Base-by-base conservation (phyloP, 1,284 basidiomycete genomes). In the Peniophora sp. region DNA sequence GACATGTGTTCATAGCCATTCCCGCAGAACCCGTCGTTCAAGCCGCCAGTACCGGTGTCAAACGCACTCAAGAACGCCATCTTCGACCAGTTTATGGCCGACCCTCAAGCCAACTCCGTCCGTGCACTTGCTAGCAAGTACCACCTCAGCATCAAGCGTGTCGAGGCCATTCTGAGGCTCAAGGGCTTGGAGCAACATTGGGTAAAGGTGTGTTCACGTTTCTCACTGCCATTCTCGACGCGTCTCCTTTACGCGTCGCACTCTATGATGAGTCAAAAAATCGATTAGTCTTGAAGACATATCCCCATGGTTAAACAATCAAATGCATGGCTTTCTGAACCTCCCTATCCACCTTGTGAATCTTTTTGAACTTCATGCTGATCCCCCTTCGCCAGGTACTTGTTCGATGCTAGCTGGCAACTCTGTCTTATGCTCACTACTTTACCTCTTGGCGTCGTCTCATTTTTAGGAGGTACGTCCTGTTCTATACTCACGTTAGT, bases 251-350 rank as follows among this genome's bases (percentile, higher is more conserved):
- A 55, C 56, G 55, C 64, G 47, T 23, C 39, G 39, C 48, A 34
- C 52, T 58, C 43, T 52, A 60, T 75, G 86, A 88, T 87, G 85
- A 78, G 68, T 71, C 58, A 47, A 37, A 58, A 72, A 75, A 76
- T 76, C 83, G 86, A 88, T 90, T 89, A 88, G 86, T 90, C 87
- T 89, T 88, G 67, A 84, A 88, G 87, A 89, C 82, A 18, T 22
- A 61, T 54, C 57, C 55, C 63, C 63, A 76, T 85, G 83, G 81
- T 85, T 85, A 78, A 66, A 76, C 57, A 56, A 60, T 52, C 62
- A 64, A 63, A 70, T 70, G 62, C 66, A 69, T 69, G 62, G 64
- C 69, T 76, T 75, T 69, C 70, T 74, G 72, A 73, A 54, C 57
- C 63, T 53, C 55, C 56, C 37, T 49, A 57, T 51, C 44, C 36